Evolutionary conservation across 371 early-diverging fungal species (phyloP).

Genomic region (Mortierella sp.): DNA sequence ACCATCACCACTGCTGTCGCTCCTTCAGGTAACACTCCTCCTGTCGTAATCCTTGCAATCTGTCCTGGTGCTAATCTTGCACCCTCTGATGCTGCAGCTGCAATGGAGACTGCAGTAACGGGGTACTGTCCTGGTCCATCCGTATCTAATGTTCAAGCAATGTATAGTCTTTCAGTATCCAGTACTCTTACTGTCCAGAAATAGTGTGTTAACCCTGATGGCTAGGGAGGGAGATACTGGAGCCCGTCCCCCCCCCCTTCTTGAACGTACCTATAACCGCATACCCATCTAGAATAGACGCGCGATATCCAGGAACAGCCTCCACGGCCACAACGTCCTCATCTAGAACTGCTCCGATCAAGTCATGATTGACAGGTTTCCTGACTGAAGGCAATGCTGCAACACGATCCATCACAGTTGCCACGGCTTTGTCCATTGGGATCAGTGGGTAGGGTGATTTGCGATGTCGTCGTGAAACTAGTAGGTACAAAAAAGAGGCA

Average conservation of each 20-base stretch:
- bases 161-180: too few relatives aligned
- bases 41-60: conserved; percentile 87
- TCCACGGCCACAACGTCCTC: conserved; percentile 78
- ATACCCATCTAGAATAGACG: conserved; percentile 94
- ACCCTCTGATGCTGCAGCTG: conserved; percentile 57
- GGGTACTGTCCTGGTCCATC: conserved; percentile 85
- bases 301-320: conserved; percentile 87
- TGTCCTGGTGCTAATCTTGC: conserved; percentile 61
- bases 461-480: conserved; percentile 75
- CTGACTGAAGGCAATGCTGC: conserved; percentile 45
- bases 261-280: too few relatives aligned
- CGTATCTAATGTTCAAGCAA: too few relatives aligned
- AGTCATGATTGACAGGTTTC: conserved; percentile 58
- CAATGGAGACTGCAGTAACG: conserved; percentile 71
- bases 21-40: conserved; percentile 84
- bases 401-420: conserved; percentile 60
- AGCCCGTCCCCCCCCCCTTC: too few relatives aligned
- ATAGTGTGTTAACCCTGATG: too few relatives aligned
- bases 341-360: conserved; percentile 79
- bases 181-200: too few relatives aligned
- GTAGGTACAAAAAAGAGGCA: too few relatives aligned
- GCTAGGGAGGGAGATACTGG: too few relatives aligned
- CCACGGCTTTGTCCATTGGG: conserved; percentile 75
- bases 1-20: conserved; percentile 94
- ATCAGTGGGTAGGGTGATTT: conserved; percentile 87